Percentiles rank a stretch among this genome's conserved stretches.
phyloP scores from a whole-genome alignment of 345 rosid genomes.

The Bruguiera parviflora region DNA sequence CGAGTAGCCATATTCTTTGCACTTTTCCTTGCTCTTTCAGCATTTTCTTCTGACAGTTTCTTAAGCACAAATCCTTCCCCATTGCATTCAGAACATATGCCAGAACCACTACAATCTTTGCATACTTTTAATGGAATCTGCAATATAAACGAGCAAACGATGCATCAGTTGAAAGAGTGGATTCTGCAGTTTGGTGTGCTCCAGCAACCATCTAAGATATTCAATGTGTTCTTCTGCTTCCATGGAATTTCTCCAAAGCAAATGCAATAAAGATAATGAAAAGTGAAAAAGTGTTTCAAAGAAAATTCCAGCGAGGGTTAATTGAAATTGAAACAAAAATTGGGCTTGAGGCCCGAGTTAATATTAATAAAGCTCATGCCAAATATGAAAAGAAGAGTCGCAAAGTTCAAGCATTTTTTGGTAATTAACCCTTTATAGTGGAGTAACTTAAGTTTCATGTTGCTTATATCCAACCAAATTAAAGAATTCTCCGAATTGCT shows the following conservation, averaged over 20 bases:
- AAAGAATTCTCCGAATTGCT: background rate
- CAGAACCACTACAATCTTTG: conserved; percentile 75
- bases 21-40: conserved; percentile 69
- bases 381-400: too few species aligned
- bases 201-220: background rate
- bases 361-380: too few species aligned
- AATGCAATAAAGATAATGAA: too few species aligned
- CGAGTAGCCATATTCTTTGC: conserved; percentile 85
- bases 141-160: conserved; percentile 6
- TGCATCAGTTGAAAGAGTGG: background rate
- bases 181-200: background rate
- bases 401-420: too few species aligned
- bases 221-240: too few species aligned
- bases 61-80: conserved; percentile 90
- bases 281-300: too few species aligned
- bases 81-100: conserved; percentile 80
- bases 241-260: background rate
- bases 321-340: too few species aligned
- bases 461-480: conserved; percentile 1
- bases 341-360: too few species aligned
- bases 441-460: background rate
- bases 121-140: conserved; percentile 64
- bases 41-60: conserved; percentile 64
- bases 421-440: background rate
- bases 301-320: too few species aligned